Evolutionary conservation across 257 asterid species (phyloP).

Genomic region (Solanum megistacrolobum): DNA sequence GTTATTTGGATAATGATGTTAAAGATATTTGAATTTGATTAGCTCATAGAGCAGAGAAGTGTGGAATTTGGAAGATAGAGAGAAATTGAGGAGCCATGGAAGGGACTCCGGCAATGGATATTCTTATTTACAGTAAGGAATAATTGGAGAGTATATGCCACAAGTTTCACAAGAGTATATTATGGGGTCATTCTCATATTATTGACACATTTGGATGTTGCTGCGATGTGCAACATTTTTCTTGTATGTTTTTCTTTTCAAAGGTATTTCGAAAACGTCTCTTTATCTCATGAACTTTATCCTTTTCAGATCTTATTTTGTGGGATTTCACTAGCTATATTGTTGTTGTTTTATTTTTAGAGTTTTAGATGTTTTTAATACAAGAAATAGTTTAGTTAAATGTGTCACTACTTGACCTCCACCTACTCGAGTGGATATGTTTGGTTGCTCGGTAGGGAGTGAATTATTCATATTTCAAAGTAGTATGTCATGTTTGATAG

Average conservation of each 20-base stretch:
- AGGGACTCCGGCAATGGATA: conserved; percentile 4
- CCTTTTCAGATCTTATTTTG: too few species aligned
- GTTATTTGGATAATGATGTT: background rate
- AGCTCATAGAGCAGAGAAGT: background rate
- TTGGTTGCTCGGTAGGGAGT: background rate
- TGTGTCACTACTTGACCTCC: background rate
- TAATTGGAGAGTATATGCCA: background rate
- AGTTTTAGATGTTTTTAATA: background rate
- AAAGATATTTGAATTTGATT: conserved; percentile 5
- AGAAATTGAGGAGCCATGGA: conserved; percentile 15
- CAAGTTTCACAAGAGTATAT: background rate
- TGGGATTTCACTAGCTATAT: fast-evolving
- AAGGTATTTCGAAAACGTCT: too few species aligned
- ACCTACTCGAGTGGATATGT: background rate
- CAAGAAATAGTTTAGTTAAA: background rate
- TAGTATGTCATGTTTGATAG: background rate
- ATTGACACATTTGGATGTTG: background rate
- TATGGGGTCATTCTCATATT: background rate
- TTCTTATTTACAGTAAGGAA: conserved; percentile 1
- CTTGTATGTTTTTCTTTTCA: too few species aligned
- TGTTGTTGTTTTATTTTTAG: background rate
- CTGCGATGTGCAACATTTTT: background rate
- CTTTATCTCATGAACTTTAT: too few species aligned
- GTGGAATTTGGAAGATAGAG: background rate
- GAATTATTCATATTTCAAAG: background rate